Conservation (phyloP, 192 early-diverging fungal species). For the Coemansia sp. region DNA sequence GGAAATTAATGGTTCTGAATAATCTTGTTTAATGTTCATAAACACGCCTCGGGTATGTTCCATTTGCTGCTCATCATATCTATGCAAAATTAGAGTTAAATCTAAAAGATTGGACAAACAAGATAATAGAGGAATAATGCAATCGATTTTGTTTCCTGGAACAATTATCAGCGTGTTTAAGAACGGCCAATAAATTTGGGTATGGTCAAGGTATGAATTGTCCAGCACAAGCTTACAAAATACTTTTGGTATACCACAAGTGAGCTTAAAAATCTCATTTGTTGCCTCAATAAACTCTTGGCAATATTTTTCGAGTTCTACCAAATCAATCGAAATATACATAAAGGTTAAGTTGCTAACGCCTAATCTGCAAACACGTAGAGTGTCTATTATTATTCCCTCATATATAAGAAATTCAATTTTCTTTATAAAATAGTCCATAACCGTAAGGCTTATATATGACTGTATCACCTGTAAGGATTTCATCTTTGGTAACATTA, state of each 20-base stretch:
- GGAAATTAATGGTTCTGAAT: background rate
- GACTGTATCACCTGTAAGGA: background rate
- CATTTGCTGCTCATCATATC: background rate
- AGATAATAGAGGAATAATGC: background rate
- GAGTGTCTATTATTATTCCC: background rate
- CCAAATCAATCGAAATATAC: background rate
- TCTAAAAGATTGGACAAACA: background rate
- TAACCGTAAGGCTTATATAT: background rate
- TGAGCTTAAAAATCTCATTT: background rate
- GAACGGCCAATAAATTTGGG: background rate
- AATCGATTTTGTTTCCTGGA: background rate
- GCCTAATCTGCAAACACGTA: background rate
- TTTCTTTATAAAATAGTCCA: background rate
- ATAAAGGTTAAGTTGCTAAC: background rate
- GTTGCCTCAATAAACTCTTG: background rate
- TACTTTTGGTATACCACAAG: background rate
- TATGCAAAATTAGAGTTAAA: background rate
- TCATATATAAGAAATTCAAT: background rate
- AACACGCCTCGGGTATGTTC: background rate
- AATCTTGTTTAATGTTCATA: background rate
- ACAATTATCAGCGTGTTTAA: background rate
- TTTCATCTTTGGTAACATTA: background rate
- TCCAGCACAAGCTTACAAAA: background rate
- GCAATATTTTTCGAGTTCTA: background rate
- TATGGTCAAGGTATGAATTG: background rate